Evolutionary conservation across 768 basidiomycete genomes (phyloP), one percentile per base, ranked within the genome.

Genomic region (Naganishia antarctica): DNA sequence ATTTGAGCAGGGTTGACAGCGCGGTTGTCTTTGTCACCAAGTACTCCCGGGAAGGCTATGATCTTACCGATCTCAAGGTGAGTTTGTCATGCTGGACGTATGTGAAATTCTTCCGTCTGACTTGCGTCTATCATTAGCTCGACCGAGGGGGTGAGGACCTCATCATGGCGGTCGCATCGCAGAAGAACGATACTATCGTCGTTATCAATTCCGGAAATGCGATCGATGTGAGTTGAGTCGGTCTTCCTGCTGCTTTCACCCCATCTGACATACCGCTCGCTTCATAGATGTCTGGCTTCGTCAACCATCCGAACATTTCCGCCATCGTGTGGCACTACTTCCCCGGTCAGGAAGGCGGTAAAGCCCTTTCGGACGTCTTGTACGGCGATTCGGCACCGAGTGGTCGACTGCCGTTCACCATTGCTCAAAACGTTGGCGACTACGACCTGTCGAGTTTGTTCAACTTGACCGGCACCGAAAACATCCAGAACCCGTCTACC

Each of bases 21-120:
- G 85, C 87, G 0, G 79, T 91, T 45, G 89, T 91, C 16, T 91
- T 91, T 77, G 80, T 89, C 64, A 84, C 84, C 66, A 81, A 87
- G 4, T 86, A 90, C 73, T 89, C 88, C 8, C 89, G 89, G 32
- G 89, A 91, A 77, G 84, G 78, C 13, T 87, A 87, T 69, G 84
- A 87, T 68, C 84, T 83, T 21, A 85, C 87, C 18, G 86, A 86
- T 68, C 86, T 85, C 53, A 57, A 57, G 53, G 53, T 57, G 26
- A 26, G 53, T 26, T 7, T 26, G 7, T 6, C 15, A 16, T 40
- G 13, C 13, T 37, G 1, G 23, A 3, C 21, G 15, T 18, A n/a
- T n/a, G 50, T 2, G 21, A 28, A 16, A 26, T 48, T 26, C 12
- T 16, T 18, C 29, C 21, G 31, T 18, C 18, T n/a, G 21, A 34